These are phyloP conservation scores for Castanea mollissima DNA, from an alignment of 306 rosid species.

Conservation along the genomic window DNA sequence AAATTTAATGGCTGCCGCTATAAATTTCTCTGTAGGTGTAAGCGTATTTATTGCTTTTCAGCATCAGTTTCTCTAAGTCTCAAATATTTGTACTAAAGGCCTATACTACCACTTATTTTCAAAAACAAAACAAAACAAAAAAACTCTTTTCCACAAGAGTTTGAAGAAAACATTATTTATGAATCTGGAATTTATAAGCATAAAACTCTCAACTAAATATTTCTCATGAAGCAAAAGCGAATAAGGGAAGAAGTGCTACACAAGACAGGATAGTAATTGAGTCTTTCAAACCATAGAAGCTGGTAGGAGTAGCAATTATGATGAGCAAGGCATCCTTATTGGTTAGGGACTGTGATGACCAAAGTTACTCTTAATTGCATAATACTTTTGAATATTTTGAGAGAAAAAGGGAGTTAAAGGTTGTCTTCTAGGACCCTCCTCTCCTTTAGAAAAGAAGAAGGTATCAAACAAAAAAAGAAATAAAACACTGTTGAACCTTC, in stretches of 20 bases:
- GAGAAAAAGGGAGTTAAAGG: not conserved
- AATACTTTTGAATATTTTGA: not conserved
- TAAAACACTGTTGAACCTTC: too few relatives aligned
- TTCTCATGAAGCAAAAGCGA: not conserved
- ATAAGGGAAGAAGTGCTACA: not conserved
- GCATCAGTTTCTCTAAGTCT: not conserved
- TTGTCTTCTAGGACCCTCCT: not conserved
- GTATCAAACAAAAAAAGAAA: too few relatives aligned
- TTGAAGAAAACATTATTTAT: too few relatives aligned
- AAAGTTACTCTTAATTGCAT: not conserved
- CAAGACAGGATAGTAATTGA: not conserved
- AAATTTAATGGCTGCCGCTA: not conserved
- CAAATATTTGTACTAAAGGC: not conserved
- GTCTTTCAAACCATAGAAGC: not conserved
- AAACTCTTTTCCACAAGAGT: too few relatives aligned
- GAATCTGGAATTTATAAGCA: too few relatives aligned
- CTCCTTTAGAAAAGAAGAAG: too few relatives aligned
- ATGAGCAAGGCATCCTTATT: not conserved
- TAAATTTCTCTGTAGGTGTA: not conserved
- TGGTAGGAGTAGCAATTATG: not conserved
- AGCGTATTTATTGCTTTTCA: not conserved
- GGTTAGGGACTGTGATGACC: not conserved
- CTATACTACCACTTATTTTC: not conserved
- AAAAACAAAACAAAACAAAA: too few relatives aligned
- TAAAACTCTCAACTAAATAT: too few relatives aligned